Percentiles rank a stretch among this genome's conserved stretches.
Evolutionary conservation across 2,329 filamentous ascomycete genomes (phyloP).

Genomic region (Leptodontidium sp.): DNA sequence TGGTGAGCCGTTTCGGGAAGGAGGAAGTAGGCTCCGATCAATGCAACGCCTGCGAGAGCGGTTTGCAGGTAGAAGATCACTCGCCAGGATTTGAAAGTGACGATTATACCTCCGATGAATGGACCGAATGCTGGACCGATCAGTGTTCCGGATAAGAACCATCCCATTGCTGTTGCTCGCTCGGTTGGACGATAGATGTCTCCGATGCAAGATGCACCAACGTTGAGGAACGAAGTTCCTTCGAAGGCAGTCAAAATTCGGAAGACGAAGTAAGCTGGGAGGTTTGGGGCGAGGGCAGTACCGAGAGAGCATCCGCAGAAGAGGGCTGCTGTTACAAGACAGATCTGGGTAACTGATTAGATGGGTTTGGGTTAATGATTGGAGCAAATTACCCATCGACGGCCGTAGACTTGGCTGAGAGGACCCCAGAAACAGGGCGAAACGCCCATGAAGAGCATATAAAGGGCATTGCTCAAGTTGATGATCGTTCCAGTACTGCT

Average conservation of each 20-base stretch:
- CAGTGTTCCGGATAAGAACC: conserved; percentile 75
- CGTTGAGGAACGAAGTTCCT: conserved; percentile 76
- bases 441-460: conserved; percentile 77
- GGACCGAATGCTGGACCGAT: conserved; percentile 76
- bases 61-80: conserved; percentile 82
- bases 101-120: conserved; percentile 78
- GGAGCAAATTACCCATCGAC: conserved; percentile 56
- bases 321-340: conserved; percentile 65
- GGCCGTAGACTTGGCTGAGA: conserved; percentile 70
- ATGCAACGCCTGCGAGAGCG: conserved; percentile 67
- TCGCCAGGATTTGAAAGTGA: conserved; percentile 77
- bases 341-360: conserved; percentile 54
- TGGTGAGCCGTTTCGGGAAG: conserved; percentile 78
- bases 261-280: conserved; percentile 77
- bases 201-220: conserved; percentile 75
- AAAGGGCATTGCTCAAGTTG: conserved; percentile 78
- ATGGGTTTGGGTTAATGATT: background rate
- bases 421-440: conserved; percentile 77
- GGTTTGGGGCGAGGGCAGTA: conserved; percentile 75
- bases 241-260: conserved; percentile 78
- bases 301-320: conserved; percentile 77
- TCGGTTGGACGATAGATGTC: conserved; percentile 71
- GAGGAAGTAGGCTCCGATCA: conserved; percentile 68
- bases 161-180: conserved; percentile 75
- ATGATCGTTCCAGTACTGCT: conserved; percentile 72